A percentile compares a stretch with the other conserved stretches of the same genome.
phyloP scores from a whole-genome alignment of 345 rosid genomes.

The Trapa incisa region DNA sequence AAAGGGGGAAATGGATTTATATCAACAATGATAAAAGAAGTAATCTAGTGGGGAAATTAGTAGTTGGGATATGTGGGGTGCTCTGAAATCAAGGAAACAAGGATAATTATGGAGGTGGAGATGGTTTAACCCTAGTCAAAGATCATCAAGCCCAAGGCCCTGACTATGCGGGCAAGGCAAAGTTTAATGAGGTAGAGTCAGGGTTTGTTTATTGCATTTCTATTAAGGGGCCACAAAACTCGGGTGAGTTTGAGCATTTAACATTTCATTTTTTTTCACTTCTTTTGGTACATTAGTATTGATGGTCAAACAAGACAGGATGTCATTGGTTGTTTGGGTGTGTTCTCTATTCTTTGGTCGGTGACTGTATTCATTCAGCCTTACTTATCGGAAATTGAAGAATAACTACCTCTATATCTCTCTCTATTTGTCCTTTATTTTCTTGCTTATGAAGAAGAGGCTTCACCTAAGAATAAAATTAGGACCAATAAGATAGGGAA shows the following conservation, averaged over 20 bases:
- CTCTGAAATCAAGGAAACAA: constrained; percentile 41
- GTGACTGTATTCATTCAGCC: not conserved
- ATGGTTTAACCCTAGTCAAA: constrained; percentile 23
- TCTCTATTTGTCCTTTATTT: no score
- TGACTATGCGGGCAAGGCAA: constrained; percentile 24
- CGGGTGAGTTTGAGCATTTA: not conserved
- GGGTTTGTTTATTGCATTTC: not conserved
- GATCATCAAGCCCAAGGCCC: constrained; percentile 24
- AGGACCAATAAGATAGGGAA: no score
- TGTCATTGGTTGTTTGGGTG: constrained; percentile 11
- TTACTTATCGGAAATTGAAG: not conserved
- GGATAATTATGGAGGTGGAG: constrained; percentile 6
- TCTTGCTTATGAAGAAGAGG: no score
- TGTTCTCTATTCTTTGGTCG: constrained; percentile 7
- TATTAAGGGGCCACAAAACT: constrained; percentile 1
- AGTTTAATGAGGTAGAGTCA: constrained; percentile 5
- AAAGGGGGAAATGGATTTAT: not conserved
- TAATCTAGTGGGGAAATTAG: not conserved
- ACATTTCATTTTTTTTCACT: not conserved
- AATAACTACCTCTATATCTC: not conserved
- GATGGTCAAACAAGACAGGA: constrained; percentile 10
- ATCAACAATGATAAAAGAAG: not conserved
- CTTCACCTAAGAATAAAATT: no score
- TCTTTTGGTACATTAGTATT: not conserved
- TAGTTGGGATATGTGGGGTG: not conserved